These are phyloP conservation scores for Bimuria novae-zelandiae DNA, from an alignment of 2,329 filamentous ascomycete species.

Conservation along the genomic window DNA sequence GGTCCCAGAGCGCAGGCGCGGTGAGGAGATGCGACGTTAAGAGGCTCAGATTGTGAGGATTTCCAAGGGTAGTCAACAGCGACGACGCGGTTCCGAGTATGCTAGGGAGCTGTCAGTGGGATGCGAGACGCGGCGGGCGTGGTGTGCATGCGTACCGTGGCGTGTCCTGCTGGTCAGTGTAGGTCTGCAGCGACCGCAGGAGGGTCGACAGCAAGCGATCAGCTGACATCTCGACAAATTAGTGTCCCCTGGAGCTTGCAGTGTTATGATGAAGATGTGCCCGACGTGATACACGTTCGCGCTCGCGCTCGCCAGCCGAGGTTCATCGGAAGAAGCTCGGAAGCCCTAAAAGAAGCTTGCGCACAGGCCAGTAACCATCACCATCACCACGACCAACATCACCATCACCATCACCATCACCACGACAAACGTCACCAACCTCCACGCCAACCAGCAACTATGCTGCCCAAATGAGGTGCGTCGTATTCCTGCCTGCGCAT, in stretches of 20 bases:
- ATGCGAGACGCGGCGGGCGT: constrained; percentile 8
- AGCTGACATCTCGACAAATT: constrained; percentile 60
- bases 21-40: constrained; percentile 73
- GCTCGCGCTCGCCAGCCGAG: constrained; percentile 33
- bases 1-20: constrained; percentile 72
- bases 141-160: constrained; percentile 55
- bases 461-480: constrained; percentile 41
- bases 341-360: neutral
- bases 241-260: constrained; percentile 4
- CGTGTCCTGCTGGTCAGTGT: constrained; percentile 63
- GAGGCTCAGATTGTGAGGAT: constrained; percentile 74
- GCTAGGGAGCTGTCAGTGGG: constrained; percentile 31
- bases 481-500: neutral
- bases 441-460: constrained; percentile 19
- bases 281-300: constrained; percentile 17
- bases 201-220: constrained; percentile 70
- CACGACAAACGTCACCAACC: too few species aligned
- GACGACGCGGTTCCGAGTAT: constrained; percentile 69
- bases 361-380: neutral
- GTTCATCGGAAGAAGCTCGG: constrained; percentile 17
- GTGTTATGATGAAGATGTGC: neutral
- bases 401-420: neutral
- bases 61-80: constrained; percentile 71
- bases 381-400: neutral
- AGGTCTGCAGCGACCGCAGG: constrained; percentile 65